Evolutionary conservation across 805 yeast genomes (phyloP).

Genomic region (Ogataea zsoltii): DNA sequence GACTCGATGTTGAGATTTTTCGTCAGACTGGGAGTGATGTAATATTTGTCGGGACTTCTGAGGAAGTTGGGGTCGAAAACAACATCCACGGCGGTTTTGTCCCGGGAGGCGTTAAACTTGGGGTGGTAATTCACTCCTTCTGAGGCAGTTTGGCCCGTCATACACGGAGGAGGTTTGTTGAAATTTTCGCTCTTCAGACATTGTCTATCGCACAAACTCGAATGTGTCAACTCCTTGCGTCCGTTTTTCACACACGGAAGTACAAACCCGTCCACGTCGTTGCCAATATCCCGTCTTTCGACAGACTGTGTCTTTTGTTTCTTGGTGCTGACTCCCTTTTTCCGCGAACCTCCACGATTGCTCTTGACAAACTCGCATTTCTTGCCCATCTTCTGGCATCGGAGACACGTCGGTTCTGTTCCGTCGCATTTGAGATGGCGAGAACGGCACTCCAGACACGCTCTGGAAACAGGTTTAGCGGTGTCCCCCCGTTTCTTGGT

Average conservation of each 20-base stretch:
- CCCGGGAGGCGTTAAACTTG: slow-evolving; percentile 32
- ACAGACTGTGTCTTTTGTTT: slow-evolving; percentile 15
- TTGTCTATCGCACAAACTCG: slow-evolving; percentile 25
- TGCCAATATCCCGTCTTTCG: neutral
- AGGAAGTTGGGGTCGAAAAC: slow-evolving; percentile 27
- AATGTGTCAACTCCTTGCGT: slow-evolving; percentile 18
- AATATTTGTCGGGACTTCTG: slow-evolving; percentile 24
- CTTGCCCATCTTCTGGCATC: slow-evolving; percentile 39
- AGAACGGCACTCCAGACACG: slow-evolving; percentile 53
- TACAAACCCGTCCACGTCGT: slow-evolving; percentile 19
- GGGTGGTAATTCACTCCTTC: slow-evolving; percentile 31
- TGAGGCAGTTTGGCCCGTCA: slow-evolving; percentile 16
- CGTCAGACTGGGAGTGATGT: slow-evolving; percentile 32
- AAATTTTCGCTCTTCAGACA: slow-evolving; percentile 31
- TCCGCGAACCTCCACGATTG: slow-evolving; percentile 54
- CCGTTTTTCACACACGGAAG: slow-evolving; percentile 35
- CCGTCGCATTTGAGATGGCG: slow-evolving; percentile 56
- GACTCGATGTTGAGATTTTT: slow-evolving; percentile 29
- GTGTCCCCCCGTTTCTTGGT: slow-evolving; percentile 8
- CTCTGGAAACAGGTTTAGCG: slow-evolving; percentile 44
- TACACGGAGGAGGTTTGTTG: slow-evolving; percentile 33
- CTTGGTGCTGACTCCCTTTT: slow-evolving; percentile 43
- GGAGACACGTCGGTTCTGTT: slow-evolving; percentile 42
- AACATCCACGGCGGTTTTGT: slow-evolving; percentile 24
- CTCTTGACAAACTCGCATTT: slow-evolving; percentile 51